Evolutionary conservation across 2,329 filamentous ascomycete genomes (phyloP).

Genomic region (Elsinoe perseae): DNA sequence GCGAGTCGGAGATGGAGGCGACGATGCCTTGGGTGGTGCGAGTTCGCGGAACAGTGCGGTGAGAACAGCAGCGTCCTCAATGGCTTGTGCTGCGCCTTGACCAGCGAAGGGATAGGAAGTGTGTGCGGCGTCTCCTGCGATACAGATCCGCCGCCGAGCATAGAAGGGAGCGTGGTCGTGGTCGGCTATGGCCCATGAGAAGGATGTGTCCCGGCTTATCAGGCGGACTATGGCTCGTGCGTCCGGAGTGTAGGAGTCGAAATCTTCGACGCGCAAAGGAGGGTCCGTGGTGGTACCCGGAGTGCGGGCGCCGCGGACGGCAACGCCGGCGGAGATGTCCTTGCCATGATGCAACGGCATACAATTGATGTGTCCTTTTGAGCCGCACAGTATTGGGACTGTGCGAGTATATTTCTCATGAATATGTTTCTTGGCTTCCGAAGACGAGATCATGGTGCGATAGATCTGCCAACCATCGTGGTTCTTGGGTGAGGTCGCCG

Average conservation of each 20-base stretch:
- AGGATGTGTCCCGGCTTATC: constrained; percentile 24
- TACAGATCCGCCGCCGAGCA: constrained; percentile 24
- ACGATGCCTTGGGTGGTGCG: neutral
- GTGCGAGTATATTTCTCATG: constrained; percentile 26
- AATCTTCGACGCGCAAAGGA: constrained; percentile 23
- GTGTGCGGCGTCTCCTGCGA: constrained; percentile 36
- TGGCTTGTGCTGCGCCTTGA: constrained; percentile 32
- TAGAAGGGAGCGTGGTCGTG: constrained; percentile 32
- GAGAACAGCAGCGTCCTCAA: constrained; percentile 34
- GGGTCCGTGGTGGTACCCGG: constrained; percentile 18
- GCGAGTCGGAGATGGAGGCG: neutral
- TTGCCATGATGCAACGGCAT: constrained; percentile 28
- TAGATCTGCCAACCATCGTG: constrained; percentile 30
- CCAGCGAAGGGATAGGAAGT: constrained; percentile 33
- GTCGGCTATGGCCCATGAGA: constrained; percentile 28
- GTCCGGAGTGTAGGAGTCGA: constrained; percentile 25
- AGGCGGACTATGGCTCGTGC: constrained; percentile 25
- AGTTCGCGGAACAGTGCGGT: constrained; percentile 24
- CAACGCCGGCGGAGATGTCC: constrained; percentile 25
- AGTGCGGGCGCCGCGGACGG: constrained; percentile 24
- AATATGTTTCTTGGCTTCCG: constrained; percentile 25
- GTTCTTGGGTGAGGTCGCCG: constrained; percentile 27
- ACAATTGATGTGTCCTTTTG: constrained; percentile 28
- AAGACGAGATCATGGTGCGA: constrained; percentile 26
- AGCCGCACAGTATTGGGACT: constrained; percentile 29